Conservation (phyloP, 208 protist genomes). For the Lotmaria passim region DNA sequence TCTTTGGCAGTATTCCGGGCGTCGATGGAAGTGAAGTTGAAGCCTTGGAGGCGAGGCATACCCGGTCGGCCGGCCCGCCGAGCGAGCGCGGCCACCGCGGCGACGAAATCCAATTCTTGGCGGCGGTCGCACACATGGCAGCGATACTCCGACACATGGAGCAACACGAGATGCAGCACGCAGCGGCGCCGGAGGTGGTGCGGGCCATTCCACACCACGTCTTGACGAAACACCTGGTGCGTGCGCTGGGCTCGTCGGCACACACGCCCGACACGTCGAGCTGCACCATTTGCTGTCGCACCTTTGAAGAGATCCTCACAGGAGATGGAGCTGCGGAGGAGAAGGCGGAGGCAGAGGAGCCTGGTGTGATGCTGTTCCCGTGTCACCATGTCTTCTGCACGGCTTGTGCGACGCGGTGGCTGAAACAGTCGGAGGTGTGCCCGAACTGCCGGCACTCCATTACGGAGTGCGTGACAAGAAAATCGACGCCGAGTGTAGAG, state of each 20-base stretch:
- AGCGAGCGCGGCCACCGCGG: not conserved
- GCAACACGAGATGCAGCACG: not conserved
- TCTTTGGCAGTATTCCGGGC: too few relatives aligned
- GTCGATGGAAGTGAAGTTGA: too few relatives aligned
- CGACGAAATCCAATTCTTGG: not conserved
- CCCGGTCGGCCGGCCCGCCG: too few relatives aligned
- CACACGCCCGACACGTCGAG: constrained; percentile 6
- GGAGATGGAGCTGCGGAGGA: not conserved
- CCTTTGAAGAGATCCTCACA: constrained; percentile 5
- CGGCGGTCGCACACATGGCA: not conserved
- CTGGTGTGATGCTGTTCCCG: constrained; percentile 55
- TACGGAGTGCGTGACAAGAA: not conserved
- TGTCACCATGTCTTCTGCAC: constrained; percentile 75
- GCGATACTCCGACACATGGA: not conserved
- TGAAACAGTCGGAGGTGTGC: constrained; percentile 49
- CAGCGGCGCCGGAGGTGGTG: not conserved
- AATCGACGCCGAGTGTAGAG: not conserved
- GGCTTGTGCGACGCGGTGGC: constrained; percentile 53
- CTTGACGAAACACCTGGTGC: not conserved
- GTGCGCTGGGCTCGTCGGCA: not conserved
- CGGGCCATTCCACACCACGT: not conserved
- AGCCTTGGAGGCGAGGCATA: too few relatives aligned
- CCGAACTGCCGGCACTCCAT: constrained; percentile 59
- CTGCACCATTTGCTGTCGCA: constrained; percentile 24
- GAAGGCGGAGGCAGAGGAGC: not conserved